Conservation (phyloP, 2,329 filamentous ascomycete species). For the Calonectria pteridis region DNA sequence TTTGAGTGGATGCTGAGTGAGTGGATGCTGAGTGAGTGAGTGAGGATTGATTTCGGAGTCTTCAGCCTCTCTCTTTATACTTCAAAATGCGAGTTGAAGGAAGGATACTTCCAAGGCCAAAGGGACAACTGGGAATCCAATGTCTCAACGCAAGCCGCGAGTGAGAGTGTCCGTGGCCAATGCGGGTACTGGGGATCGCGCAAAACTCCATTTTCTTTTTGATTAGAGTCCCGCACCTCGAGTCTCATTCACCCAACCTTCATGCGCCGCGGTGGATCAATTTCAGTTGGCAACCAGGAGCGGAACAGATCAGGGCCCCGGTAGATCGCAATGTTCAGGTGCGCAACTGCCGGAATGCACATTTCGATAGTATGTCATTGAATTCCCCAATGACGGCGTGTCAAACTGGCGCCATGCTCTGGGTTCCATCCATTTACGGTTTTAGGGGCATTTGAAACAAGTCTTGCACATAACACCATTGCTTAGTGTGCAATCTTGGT, state of each 20-base stretch:
- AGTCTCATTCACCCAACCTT: slow-evolving; percentile 1
- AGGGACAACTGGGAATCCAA: neutral
- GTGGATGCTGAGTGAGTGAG: slow-evolving; percentile 1
- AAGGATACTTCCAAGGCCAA: neutral
- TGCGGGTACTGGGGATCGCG: neutral
- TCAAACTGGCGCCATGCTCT: neutral
- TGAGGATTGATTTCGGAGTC: neutral
- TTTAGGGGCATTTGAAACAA: slow-evolving; percentile 9
- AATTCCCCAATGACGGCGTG: neutral
- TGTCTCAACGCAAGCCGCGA: neutral
- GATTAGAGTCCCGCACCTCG: neutral
- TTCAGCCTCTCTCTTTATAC: neutral
- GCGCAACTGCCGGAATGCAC: neutral
- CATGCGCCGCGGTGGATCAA: slow-evolving; percentile 1
- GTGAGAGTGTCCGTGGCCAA: neutral
- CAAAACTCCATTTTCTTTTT: neutral
- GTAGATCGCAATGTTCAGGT: neutral
- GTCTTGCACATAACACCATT: neutral
- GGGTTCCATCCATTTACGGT: neutral
- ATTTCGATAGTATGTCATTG: neutral
- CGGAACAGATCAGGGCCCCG: neutral
- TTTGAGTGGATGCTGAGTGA: neutral
- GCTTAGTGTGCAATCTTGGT: neutral
- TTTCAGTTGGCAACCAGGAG: neutral
- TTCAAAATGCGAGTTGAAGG: neutral